Base-by-base conservation (phyloP, 2,329 filamentous ascomycete species). In the Diplodia sapinea region DNA sequence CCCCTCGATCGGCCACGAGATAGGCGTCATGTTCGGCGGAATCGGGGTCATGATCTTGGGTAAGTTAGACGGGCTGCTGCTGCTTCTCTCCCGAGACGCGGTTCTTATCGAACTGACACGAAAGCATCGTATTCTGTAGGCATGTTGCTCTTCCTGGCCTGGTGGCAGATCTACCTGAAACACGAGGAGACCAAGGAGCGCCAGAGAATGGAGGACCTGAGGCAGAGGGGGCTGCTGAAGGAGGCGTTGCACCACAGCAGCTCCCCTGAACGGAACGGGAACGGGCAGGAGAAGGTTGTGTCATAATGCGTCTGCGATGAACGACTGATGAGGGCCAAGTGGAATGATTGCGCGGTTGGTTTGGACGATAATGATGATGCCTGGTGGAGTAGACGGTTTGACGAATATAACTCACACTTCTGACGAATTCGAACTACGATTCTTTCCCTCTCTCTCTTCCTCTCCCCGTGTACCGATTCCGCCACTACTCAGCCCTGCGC, bases 401-500 rank as follows among this genome's bases (percentile, higher is more conserved):
- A 65, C 26, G 62, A 17, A 47, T 55, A 65, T 49, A 55, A 23
- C 50, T 49, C 33, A 23, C 26, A 52, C n/a, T 12, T 56, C 23
- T 17, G 36, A 3, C 5, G 3, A 20, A 11, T 29, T 9, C 15
- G n/a, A 13, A 40, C 6, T 50, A 29, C 51, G 1, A n/a, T 29
- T 38, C 36, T 17, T 56, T 55, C 31, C 6, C n/a, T 47, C 51
- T n/a, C 9, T 11, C 33, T 36, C 33, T 36, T 7, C 4, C 6
- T 31, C 50, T 17, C 33, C 13, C 17, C 15, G 23, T 26, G 23
- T 9, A 20, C 20, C 33, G 2, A 4, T 23, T 11, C 1, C 4
- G 6, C 6, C 57, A 17, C 23, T n/a, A 2, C 23, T 15, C 47
- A 56, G 23, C n/a, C 23, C 55, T 77, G 75, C 70, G 79, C 76